Evolutionary conservation across 139 green algal species (phyloP).

Genomic region (Eudorina sp.): DNA sequence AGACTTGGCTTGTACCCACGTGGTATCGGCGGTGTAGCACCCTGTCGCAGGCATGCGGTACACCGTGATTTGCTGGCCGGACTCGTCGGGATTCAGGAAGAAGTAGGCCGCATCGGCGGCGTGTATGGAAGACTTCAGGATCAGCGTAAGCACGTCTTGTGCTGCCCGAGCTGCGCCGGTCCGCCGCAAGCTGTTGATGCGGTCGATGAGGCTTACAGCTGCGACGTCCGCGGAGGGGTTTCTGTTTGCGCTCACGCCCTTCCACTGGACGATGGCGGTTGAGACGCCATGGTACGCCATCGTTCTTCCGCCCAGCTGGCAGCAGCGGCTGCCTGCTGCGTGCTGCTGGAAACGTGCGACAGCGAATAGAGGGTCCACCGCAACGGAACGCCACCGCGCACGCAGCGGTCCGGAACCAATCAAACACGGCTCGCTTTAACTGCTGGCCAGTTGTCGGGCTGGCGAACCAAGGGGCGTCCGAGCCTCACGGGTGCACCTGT

Average conservation of each 20-base stretch:
- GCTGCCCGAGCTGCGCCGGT: too few species aligned
- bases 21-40: not conserved
- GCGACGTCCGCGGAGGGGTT: not conserved
- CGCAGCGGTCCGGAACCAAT: too few species aligned
- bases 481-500: too few species aligned
- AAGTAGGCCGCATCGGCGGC: not conserved
- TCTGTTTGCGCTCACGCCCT: not conserved
- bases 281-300: not conserved
- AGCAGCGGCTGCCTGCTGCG: too few species aligned
- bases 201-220: not conserved
- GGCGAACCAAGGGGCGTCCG: too few species aligned
- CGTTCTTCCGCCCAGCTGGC: not conserved
- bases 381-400: too few species aligned
- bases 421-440: too few species aligned
- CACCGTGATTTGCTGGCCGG: not conserved
- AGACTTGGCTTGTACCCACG: too few species aligned
- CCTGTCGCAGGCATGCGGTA: not conserved
- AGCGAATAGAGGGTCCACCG: not conserved
- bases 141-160: not conserved
- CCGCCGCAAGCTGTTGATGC: not conserved
- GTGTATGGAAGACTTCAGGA: not conserved
- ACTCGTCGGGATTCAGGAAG: not conserved
- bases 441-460: too few species aligned
- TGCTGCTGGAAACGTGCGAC: not conserved
- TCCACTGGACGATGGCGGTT: not conserved